These are phyloP conservation scores for Coelastrella sp. DNA, from an alignment of 139 green algal genomes.

Conservation along the genomic window DNA sequence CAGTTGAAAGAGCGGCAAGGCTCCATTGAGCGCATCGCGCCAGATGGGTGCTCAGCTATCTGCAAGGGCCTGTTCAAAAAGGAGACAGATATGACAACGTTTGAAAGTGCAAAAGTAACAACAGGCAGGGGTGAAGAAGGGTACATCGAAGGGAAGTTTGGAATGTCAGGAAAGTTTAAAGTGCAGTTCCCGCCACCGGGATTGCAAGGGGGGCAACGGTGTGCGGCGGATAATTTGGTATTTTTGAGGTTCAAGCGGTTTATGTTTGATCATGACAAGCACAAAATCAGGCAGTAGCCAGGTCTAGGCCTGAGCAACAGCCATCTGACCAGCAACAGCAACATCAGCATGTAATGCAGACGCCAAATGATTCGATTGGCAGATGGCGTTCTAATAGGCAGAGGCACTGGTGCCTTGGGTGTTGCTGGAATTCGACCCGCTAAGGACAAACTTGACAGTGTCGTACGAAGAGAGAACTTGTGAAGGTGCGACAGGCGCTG, in stretches of 20 bases:
- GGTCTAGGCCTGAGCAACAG: not conserved
- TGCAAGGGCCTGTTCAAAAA: constrained; percentile 95
- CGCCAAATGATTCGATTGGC: too few relatives aligned
- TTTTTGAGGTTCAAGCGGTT: constrained; percentile 81
- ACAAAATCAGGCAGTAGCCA: constrained; percentile 59
- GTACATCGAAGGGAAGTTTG: constrained; percentile 84
- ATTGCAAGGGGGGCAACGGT: constrained; percentile 16
- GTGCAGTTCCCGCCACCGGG: constrained; percentile 67
- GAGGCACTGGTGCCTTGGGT: too few relatives aligned
- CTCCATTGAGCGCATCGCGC: constrained; percentile 79
- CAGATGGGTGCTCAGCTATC: constrained; percentile 80
- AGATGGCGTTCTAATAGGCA: too few relatives aligned
- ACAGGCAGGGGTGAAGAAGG: constrained; percentile 67
- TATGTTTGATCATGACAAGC: constrained; percentile 72
- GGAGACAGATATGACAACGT: constrained; percentile 91
- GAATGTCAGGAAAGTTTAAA: constrained; percentile 91
- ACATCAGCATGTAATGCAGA: too few relatives aligned
- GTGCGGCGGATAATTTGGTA: constrained; percentile 48
- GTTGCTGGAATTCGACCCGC: too few relatives aligned
- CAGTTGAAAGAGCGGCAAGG: constrained; percentile 84
- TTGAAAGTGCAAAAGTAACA: constrained; percentile 77
- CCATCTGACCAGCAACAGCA: not conserved
- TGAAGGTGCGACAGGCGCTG: too few relatives aligned
- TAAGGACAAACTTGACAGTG: too few relatives aligned
- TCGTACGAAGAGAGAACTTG: too few relatives aligned